Evolutionary conservation across 768 basidiomycete species (phyloP), one percentile per base, ranked within the genome.

Genomic region (Harrya chromipes): DNA sequence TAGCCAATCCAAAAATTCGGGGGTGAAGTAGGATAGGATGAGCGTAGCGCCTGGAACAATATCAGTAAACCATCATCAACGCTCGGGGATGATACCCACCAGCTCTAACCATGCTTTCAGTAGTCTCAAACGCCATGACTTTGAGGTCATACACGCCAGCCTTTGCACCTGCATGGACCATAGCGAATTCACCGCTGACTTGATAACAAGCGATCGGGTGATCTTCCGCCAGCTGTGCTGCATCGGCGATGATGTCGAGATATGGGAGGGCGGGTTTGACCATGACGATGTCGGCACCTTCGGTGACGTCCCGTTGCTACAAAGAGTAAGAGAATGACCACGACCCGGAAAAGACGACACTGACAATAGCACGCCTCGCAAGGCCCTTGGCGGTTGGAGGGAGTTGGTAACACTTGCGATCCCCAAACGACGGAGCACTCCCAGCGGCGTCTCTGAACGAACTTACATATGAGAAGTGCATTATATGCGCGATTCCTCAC

Each of bases 251-350:
- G 70, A 98, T 86, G 70, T 99, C 97, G 43, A 98, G 89, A 72
- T 98, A 98, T 0, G 97, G 94, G 52, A 98, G 70, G 0, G 93
- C 80, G 17, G 97, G 97, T 66, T 99, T 99, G 65, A 99, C 93
- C 94, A 99, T 98, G 66, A 99, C 84, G 62, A 99, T 90, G 65
- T 99, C 97, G 16, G 97, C 97, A 17, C 97, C 97, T 73, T 98
- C 97, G 9, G 63, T 71, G 0, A 80, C 76, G 67, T 99, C 97
- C 33, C 97, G 88, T 76, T 83, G 75, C 94, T 97, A 61, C 34
- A 47, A 47, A 52, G 36, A 40, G 20, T 21, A 34, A 46, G 31
- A 20, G 9, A 23, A n/a, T 26, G 23, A 2, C 12, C 3, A 6
- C 12, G 29, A 31, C 11, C 12, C 23, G 31, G 11, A 36, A 17